Evolutionary conservation across 352 stramenopile species (phyloP), one percentile per base, ranked within the genome.

Genomic region (Pythium pyrilobum): DNA sequence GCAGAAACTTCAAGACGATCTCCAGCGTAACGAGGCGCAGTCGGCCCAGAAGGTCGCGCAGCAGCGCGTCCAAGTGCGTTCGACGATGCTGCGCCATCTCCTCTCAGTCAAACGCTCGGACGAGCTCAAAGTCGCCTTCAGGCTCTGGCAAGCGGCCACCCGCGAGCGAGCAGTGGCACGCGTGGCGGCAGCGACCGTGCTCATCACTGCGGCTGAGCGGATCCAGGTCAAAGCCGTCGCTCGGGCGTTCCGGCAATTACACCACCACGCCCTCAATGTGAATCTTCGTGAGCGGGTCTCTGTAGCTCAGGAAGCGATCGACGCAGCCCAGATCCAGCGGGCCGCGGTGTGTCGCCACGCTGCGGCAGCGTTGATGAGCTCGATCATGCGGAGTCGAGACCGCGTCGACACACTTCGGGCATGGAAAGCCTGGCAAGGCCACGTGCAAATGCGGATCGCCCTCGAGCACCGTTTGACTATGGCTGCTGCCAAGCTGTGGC

Each of bases 1-100:
- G 32, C 69, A 87, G 33, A 73, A 68, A 0, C 60, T 87, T 8
- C 57, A 74, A 38, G 63, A 83, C 11, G 72, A 86, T 31, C 46
- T 85, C 11, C 65, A 79, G 55, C 65, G 66, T 11, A 75, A 70
- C 31, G 69, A 83, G 16, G 56, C 65, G 20, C 50, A 61, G 15
- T 59, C 66, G 24, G 67, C 44, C 1, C 67, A 81, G n/a, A 54
- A 61, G 10, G 59, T 67, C 20, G 49, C 59, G 10, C 53, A 68
- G 13, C 56, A 69, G 20, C 29, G 29, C 5, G 7, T 5, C 0
- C 44, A 50, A 20, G 18, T 49, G 5, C 54, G 38, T 0, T 13
- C 20, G 28, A 37, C 32, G 15, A 37, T 47, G 12, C 15, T 62
- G 28, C 37, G 54, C 6, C 28, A 60, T 16, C 18, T 60, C 8